These are phyloP conservation scores for Fermentozyma sake DNA, from an alignment of 1,139 yeast species.

Conservation along the genomic window DNA sequence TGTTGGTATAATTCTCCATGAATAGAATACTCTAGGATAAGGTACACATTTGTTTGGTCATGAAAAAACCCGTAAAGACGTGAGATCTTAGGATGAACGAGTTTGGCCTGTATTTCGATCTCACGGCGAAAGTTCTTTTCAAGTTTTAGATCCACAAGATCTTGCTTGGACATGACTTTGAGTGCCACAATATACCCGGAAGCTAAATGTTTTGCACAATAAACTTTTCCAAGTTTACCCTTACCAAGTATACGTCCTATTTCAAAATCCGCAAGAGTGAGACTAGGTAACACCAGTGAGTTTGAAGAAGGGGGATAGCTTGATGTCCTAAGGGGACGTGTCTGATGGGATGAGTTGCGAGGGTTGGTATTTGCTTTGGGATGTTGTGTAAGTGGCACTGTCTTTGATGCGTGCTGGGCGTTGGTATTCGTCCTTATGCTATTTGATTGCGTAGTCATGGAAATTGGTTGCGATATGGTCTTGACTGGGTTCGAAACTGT, in stretches of 20 bases:
- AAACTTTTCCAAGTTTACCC: conserved; percentile 91
- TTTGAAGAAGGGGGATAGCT: too few species aligned
- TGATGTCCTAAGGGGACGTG: too few species aligned
- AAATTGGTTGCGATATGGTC: too few species aligned
- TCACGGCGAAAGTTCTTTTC: conserved; percentile 88
- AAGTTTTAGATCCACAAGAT: conserved; percentile 68
- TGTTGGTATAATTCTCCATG: conserved; percentile 84
- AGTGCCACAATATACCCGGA: conserved; percentile 84
- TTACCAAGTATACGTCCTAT: conserved; percentile 86
- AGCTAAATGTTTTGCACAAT: conserved; percentile 73
- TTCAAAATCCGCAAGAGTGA: conserved; percentile 70
- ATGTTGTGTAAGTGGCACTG: too few species aligned
- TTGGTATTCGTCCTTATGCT: too few species aligned
- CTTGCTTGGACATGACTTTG: conserved; percentile 84
- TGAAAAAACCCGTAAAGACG: conserved; percentile 81
- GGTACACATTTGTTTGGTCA: conserved; percentile 73
- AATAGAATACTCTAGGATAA: conserved; percentile 79
- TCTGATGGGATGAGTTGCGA: too few species aligned
- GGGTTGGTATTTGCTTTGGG: too few species aligned
- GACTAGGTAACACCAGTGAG: too few species aligned
- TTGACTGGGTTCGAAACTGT: too few species aligned
- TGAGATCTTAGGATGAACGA: conserved; percentile 76
- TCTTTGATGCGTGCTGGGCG: too few species aligned
- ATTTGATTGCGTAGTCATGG: too few species aligned
- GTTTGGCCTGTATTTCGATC: conserved; percentile 79